phyloP scores from a whole-genome alignment of 2,329 filamentous ascomycete species.

The Trichoderma polysporum region DNA sequence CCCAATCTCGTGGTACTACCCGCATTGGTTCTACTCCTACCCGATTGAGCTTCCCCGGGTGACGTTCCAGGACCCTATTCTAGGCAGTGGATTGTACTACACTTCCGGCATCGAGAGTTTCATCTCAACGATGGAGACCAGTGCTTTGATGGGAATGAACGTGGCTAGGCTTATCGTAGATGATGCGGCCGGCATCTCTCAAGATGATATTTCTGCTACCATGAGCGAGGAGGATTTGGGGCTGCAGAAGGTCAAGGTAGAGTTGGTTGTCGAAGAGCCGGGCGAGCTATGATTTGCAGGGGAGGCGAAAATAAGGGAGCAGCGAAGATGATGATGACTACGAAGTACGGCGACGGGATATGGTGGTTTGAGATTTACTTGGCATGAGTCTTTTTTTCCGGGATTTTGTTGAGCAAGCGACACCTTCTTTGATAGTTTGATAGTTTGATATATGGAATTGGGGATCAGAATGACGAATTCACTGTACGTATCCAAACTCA shows the following conservation, averaged over 20 bases:
- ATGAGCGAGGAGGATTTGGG: slow-evolving; percentile 11
- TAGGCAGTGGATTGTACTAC: slow-evolving; percentile 68
- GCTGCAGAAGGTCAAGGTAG: not conserved
- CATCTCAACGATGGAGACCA: slow-evolving; percentile 97
- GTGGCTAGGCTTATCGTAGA: slow-evolving; percentile 71
- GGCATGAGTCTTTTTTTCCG: not conserved
- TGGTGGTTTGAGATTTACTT: not conserved
- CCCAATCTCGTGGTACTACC: slow-evolving; percentile 72
- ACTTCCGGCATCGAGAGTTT: slow-evolving; percentile 84
- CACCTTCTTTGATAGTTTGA: not conserved
- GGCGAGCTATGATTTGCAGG: slow-evolving; percentile 1
- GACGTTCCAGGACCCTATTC: slow-evolving; percentile 77
- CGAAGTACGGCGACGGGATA: not conserved
- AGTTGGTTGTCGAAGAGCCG: slow-evolving; percentile 1
- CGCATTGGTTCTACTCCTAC: slow-evolving; percentile 80
- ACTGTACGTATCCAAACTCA: not conserved
- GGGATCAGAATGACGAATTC: not conserved
- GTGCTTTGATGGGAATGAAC: slow-evolving; percentile 85
- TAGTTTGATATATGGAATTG: not conserved
- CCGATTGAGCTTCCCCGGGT: slow-evolving; percentile 80
- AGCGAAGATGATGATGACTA: not conserved
- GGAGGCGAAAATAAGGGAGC: not conserved
- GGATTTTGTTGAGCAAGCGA: not conserved
- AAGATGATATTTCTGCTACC: slow-evolving; percentile 5
- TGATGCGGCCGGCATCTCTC: slow-evolving; percentile 42